phyloP scores from a whole-genome alignment of 2,329 filamentous ascomycete genomes.

The Hysterium pulicare region DNA sequence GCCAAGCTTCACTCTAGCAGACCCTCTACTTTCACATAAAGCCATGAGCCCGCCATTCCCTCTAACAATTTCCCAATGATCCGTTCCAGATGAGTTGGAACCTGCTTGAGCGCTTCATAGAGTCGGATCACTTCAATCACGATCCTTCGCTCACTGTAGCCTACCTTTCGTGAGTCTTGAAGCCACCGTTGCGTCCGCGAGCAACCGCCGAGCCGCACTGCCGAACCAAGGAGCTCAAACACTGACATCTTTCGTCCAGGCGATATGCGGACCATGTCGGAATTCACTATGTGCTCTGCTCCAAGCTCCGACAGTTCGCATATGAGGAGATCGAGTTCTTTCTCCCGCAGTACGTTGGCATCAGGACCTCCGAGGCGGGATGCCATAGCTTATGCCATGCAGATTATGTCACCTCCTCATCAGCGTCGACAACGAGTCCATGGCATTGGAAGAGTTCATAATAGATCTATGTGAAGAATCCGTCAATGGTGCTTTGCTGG shows the following conservation, averaged over 20 bases:
- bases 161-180: conserved; percentile 72
- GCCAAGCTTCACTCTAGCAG: conserved; percentile 4
- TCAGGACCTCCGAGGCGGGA: conserved; percentile 5
- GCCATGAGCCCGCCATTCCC: conserved; percentile 11
- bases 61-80: conserved; percentile 32
- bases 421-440: conserved; percentile 85
- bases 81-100: conserved; percentile 63
- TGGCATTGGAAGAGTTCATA: conserved; percentile 85
- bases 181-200: conserved; percentile 23
- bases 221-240: conserved; percentile 9
- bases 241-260: conserved; percentile 45
- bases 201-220: conserved; percentile 14
- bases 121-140: conserved; percentile 91
- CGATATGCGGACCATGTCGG: conserved; percentile 87
- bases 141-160: conserved; percentile 85
- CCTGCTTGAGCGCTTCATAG: conserved; percentile 84
- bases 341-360: conserved; percentile 57
- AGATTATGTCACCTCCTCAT: conserved; percentile 79
- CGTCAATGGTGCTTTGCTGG: conserved; percentile 77
- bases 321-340: conserved; percentile 94
- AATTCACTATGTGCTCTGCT: conserved; percentile 85
- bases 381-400: conserved; percentile 39
- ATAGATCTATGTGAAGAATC: conserved; percentile 84
- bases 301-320: conserved; percentile 82
- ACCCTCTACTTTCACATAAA: conserved; percentile 1